Conservation (phyloP, 441 rosid genomes). For the Lepidium campestre region DNA sequence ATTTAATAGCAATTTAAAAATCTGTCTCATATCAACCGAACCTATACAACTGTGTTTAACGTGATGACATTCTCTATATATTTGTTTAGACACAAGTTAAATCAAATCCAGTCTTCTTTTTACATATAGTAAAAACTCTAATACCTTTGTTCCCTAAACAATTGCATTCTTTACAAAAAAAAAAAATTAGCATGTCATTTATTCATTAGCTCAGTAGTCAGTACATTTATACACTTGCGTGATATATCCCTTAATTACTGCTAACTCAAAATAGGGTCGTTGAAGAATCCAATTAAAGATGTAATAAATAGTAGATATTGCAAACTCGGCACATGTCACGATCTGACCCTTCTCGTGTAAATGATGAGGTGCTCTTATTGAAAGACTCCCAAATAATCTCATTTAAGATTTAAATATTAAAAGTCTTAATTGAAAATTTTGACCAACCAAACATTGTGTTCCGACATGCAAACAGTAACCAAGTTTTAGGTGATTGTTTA, state of each 20-base stretch:
- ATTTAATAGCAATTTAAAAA: not conserved
- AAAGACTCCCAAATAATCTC: not conserved
- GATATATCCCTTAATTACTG: not conserved
- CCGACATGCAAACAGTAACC: not conserved
- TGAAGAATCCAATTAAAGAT: not conserved
- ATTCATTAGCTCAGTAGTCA: not conserved
- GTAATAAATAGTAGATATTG: not conserved
- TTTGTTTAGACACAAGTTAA: not conserved
- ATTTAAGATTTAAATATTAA: not conserved
- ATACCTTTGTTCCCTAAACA: too few species aligned
- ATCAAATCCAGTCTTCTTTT: too few species aligned
- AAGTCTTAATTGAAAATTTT: not conserved
- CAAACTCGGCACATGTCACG: slow-evolving; percentile 19
- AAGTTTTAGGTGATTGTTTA: too few species aligned
- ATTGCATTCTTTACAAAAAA: too few species aligned
- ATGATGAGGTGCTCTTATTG: not conserved
- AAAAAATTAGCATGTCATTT: too few species aligned
- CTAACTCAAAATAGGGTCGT: not conserved
- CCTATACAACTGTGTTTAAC: not conserved
- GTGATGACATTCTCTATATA: not conserved
- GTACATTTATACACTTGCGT: not conserved
- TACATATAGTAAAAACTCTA: too few species aligned
- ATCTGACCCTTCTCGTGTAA: not conserved
- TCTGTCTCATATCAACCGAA: not conserved
- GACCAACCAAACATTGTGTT: not conserved